Percentiles rank a stretch among this genome's conserved stretches.
Evolutionary conservation across 2,329 filamentous ascomycete species (phyloP).

Genomic region (Plectosphaerella plurivora): DNA sequence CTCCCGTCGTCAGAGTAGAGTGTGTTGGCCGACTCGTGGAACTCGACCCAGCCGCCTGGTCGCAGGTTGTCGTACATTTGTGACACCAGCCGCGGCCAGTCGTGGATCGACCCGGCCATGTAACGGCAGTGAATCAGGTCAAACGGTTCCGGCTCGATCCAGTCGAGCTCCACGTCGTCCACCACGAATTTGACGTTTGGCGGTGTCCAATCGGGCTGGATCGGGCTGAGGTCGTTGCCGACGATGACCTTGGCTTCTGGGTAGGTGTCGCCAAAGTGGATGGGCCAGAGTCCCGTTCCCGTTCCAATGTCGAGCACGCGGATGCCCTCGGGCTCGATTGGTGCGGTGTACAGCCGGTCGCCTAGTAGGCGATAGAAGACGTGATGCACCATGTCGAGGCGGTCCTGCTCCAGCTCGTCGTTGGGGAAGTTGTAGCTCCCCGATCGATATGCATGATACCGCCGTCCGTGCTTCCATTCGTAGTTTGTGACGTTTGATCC

Average conservation of each 20-base stretch:
- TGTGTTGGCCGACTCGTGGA: conserved; percentile 5
- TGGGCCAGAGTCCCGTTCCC: conserved; percentile 26
- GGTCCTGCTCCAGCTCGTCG: conserved; percentile 31
- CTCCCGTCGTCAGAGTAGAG: conserved; percentile 4
- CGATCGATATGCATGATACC: conserved; percentile 8
- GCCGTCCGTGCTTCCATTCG: conserved; percentile 7
- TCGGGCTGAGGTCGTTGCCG: conserved; percentile 24
- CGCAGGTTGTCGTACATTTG: conserved; percentile 4
- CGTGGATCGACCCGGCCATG: conserved; percentile 19
- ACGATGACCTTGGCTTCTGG: conserved; percentile 22
- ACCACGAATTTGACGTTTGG: conserved; percentile 73
- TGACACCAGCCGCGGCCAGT: conserved; percentile 19
- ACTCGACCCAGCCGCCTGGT: conserved; percentile 6
- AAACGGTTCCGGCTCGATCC: conserved; percentile 1
- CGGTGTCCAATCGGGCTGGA: conserved; percentile 42
- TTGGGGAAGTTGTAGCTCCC: conserved; percentile 26
- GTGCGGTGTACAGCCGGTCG: conserved; percentile 13
- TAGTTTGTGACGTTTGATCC: conserved; percentile 3
- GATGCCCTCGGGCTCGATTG: conserved; percentile 1
- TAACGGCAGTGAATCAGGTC: conserved; percentile 16
- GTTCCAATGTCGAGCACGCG: conserved; percentile 17
- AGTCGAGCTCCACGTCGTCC: conserved; percentile 49
- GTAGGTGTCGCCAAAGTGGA: conserved; percentile 29
- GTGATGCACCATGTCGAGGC: conserved; percentile 33
- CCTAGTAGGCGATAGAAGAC: conserved; percentile 22